A percentile compares a stretch with the other conserved stretches of the same genome.
phyloP scores from a whole-genome alignment of 2,329 filamentous ascomycete genomes.

The Diplodia corticola region DNA sequence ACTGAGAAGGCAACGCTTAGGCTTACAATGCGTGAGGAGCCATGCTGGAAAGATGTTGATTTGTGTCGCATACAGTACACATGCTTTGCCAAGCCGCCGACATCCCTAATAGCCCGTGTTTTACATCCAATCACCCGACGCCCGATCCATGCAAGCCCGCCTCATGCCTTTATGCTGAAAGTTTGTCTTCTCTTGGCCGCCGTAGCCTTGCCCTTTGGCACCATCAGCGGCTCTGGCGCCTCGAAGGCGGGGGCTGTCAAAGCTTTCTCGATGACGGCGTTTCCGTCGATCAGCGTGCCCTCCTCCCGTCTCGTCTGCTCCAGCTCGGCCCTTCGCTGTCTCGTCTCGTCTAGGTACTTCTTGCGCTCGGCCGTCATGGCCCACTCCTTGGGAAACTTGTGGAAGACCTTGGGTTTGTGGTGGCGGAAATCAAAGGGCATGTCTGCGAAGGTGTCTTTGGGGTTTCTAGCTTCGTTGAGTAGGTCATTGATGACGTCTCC shows the following conservation, averaged over 20 bases:
- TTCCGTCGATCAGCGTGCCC: conserved; percentile 58
- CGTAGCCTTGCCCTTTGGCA: neutral
- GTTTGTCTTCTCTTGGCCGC: conserved; percentile 1
- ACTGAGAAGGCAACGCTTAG: no score
- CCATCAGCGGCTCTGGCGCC: neutral
- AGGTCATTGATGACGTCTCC: conserved; percentile 74
- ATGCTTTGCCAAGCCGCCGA: neutral
- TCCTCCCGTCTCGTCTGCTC: conserved; percentile 58
- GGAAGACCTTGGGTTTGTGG: conserved; percentile 66
- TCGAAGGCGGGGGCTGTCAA: neutral
- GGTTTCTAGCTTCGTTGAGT: conserved; percentile 71
- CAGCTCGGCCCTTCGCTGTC: conserved; percentile 53
- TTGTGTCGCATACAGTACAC: neutral
- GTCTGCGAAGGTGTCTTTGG: conserved; percentile 80
- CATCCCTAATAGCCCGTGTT: neutral
- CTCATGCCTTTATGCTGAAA: neutral
- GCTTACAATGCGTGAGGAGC: neutral
- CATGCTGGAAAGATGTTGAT: neutral
- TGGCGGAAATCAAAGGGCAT: conserved; percentile 88
- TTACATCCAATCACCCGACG: conserved; percentile 9
- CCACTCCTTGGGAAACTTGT: conserved; percentile 81
- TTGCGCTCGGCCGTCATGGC: conserved; percentile 70
- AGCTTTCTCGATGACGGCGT: conserved; percentile 38
- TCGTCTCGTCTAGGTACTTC: conserved; percentile 62
- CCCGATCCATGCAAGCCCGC: neutral